Evolutionary conservation across 257 asterid species (phyloP).

Genomic region (Galeopsis tetrahit): DNA sequence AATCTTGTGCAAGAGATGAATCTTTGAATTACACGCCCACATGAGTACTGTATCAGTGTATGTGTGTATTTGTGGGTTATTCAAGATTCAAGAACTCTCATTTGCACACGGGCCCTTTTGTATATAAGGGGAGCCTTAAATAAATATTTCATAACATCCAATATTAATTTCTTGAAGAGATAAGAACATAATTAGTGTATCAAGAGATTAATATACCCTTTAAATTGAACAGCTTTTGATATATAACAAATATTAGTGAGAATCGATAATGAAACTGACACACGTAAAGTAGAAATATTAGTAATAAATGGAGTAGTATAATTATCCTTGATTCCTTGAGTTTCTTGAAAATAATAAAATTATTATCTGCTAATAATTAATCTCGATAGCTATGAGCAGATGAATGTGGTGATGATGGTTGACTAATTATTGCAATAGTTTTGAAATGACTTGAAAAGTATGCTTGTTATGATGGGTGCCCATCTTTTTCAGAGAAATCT

Average conservation of each 20-base stretch:
- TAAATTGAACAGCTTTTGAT: slow-evolving; percentile 19
- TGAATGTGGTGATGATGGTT: slow-evolving; percentile 38
- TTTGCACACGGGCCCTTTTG: too few species aligned
- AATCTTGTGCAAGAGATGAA: too few species aligned
- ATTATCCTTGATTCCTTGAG: slow-evolving; percentile 21
- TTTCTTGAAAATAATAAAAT: slow-evolving; percentile 20
- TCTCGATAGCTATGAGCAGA: slow-evolving; percentile 5
- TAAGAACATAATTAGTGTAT: slow-evolving; percentile 15
- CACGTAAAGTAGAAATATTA: background rate
- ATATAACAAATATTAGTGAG: slow-evolving; percentile 27
- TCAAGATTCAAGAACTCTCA: too few species aligned
- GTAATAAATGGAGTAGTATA: too few species aligned
- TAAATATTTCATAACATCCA: too few species aligned
- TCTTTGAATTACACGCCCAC: too few species aligned
- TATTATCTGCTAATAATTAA: slow-evolving; percentile 20
- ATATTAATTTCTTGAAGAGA: too few species aligned
- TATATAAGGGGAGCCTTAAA: too few species aligned
- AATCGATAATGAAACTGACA: background rate
- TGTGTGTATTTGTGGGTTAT: too few species aligned
- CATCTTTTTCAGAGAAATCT: slow-evolving; percentile 31
- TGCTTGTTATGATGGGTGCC: slow-evolving; percentile 39
- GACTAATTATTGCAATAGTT: slow-evolving; percentile 36
- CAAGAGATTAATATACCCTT: background rate
- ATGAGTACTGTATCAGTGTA: too few species aligned
- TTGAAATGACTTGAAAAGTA: slow-evolving; percentile 39